These are phyloP conservation scores for Ophiostoma pallidulum DNA, from an alignment of 2,329 filamentous ascomycete species.

Conservation along the genomic window DNA sequence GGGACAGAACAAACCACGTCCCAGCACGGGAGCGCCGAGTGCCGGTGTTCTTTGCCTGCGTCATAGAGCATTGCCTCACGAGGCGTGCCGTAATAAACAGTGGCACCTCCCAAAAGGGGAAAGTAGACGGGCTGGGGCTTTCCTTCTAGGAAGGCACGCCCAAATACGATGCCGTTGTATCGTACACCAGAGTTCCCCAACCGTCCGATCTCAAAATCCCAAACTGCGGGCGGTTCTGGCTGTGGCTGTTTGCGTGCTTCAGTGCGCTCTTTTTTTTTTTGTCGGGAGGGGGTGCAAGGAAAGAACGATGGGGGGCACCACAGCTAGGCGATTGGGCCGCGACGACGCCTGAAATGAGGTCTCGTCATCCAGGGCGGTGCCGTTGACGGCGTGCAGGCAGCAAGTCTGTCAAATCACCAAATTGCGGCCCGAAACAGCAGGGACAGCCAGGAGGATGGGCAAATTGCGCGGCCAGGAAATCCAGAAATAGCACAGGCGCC, in stretches of 20 bases:
- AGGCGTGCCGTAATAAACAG: too few species aligned
- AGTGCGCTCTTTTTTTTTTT: neutral
- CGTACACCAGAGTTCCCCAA: neutral
- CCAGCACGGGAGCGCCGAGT: too few species aligned
- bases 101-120: neutral
- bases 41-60: too few species aligned
- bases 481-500: neutral
- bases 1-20: too few species aligned
- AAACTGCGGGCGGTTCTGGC: neutral
- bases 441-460: neutral
- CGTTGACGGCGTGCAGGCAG: too few species aligned
- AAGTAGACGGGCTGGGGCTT: neutral
- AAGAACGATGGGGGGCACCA: neutral
- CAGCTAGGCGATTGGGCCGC: too few species aligned
- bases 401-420: too few species aligned
- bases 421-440: slow-evolving; percentile 7
- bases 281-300: neutral
- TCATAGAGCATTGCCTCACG: too few species aligned
- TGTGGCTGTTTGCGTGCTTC: neutral
- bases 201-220: neutral
- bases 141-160: neutral
- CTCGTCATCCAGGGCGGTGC: too few species aligned
- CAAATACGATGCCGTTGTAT: too few species aligned
- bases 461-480: neutral
- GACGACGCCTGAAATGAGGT: too few species aligned